Conservation (phyloP, 805 yeast species). For the Saitoella complicata region DNA sequence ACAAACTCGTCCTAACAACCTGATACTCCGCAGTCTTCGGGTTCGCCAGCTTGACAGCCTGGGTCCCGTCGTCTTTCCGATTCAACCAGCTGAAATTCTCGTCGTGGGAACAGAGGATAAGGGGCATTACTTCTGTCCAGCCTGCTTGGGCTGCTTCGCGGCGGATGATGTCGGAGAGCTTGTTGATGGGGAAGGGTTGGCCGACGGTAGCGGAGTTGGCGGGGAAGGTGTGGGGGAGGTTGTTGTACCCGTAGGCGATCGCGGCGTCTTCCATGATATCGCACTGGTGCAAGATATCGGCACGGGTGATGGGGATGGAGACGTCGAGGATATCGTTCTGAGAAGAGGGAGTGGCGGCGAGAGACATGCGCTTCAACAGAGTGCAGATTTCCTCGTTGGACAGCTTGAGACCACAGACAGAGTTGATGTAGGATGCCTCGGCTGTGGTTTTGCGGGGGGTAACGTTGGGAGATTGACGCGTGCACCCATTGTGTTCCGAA, state of each 20-base stretch:
- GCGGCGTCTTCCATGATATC: conserved; percentile 99
- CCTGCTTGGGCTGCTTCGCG: conserved; percentile 85
- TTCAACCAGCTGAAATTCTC: conserved; percentile 86
- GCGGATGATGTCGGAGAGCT: conserved; percentile 79
- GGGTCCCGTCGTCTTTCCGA: conserved; percentile 51
- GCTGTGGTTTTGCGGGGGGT: conserved; percentile 52
- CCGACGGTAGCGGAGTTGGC: conserved; percentile 65
- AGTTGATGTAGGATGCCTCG: conserved; percentile 72
- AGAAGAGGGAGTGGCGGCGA: conserved; percentile 41
- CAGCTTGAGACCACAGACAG: conserved; percentile 74
- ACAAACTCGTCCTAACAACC: conserved; percentile 86
- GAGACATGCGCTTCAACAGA: conserved; percentile 67
- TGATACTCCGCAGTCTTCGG: conserved; percentile 96
- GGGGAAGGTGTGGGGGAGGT: conserved; percentile 54
- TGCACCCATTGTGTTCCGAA: conserved; percentile 62
- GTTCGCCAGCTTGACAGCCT: conserved; percentile 79
- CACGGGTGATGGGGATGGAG: conserved; percentile 78
- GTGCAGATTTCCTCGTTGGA: conserved; percentile 48
- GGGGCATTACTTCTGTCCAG: conserved; percentile 89
- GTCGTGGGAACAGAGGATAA: conserved; percentile 89
- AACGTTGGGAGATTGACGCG: conserved; percentile 63
- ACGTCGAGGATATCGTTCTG: conserved; percentile 40
- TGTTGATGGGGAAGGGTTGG: conserved; percentile 78
- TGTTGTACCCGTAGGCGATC: conserved; percentile 86
- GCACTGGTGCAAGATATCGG: conserved; percentile 91